Evolutionary conservation across 2,329 filamentous ascomycete species (phyloP), one percentile per base, ranked within the genome.

Genomic region (Aspergillus novofumigatus): DNA sequence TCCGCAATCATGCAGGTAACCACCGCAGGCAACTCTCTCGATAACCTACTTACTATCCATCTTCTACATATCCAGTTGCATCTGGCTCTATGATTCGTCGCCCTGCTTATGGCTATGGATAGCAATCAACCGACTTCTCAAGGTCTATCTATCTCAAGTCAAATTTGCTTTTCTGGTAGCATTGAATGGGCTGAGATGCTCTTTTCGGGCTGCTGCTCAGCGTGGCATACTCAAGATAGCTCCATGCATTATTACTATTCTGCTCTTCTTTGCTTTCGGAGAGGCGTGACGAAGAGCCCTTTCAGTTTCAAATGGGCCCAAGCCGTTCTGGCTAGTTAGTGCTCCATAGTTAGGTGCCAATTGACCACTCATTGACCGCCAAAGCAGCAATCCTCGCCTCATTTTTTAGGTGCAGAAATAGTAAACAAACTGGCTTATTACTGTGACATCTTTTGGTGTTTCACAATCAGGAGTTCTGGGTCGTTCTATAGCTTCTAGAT

Each of bases 321-420:
- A 14, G 14, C 29, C 14, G 5, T 14, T 35, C 11, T 35, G 11
- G 32, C 32, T 38, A 17, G 14, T 7, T 17, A 17, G 32, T 38
- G 32, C 32, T 38, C 32, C 54, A 50, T 50, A 53, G 14, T 26
- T 25, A 29, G 38, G 23, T 29, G 20, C 1, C 35, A 29, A 32
- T 53, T 8, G 52, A 53, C 49, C 61, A 63, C 35, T 60, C 56
- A 62, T 51, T 41, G 56, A 49, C 47, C 56, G 61, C 61, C 59
- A 63, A 48, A 62, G 54, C 59, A 61, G 57, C 58, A 53, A 45
- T 45, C 52, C 49, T 20, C 59, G 62, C 62, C 62, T 64, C 62
- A 64, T 60, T 64, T 62, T 44, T 53, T 28, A 42, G 49, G 54
- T 55, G 53, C 49, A 55, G 57, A 50, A 49, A 48, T 49, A 38